Evolutionary conservation across 1,284 basidiomycete genomes (phyloP).

Genomic region (Wolfiporia cocos): DNA sequence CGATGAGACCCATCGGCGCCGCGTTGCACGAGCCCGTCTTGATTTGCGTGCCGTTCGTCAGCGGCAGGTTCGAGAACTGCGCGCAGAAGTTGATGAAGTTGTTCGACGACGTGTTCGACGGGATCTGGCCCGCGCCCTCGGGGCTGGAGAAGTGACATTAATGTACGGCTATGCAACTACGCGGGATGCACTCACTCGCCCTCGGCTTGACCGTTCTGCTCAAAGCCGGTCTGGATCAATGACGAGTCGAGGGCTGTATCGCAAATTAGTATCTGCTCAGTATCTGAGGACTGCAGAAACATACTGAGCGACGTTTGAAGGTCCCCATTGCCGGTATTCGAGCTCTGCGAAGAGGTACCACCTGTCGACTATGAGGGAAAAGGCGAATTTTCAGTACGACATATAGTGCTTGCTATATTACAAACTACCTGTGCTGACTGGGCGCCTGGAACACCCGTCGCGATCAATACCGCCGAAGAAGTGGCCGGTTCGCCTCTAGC

Average conservation of each 20-base stretch:
- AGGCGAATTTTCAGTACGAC: too few species aligned
- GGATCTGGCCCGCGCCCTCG: constrained; percentile 40
- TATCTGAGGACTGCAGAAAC: constrained; percentile 3
- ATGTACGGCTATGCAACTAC: not conserved
- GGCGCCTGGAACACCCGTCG: too few species aligned
- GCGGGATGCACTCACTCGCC: constrained; percentile 19
- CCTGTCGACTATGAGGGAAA: too few species aligned
- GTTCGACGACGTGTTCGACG: constrained; percentile 58
- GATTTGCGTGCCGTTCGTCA: constrained; percentile 58
- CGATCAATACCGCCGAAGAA: too few species aligned
- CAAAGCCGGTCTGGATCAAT: constrained; percentile 47
- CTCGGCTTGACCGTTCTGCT: constrained; percentile 38
- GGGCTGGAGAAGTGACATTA: constrained; percentile 22
- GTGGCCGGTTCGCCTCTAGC: too few species aligned
- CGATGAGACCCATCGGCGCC: constrained; percentile 47
- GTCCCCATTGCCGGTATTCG: constrained; percentile 7
- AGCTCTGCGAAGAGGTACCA: constrained; percentile 1
- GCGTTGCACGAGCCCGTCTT: constrained; percentile 55
- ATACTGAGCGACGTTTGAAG: constrained; percentile 23
- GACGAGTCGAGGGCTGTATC: constrained; percentile 43
- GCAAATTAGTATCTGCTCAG: constrained; percentile 17
- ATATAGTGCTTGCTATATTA: too few species aligned
- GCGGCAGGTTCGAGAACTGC: constrained; percentile 41
- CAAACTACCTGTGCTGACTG: too few species aligned
- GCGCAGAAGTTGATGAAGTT: constrained; percentile 72